Conservation (phyloP, 352 stramenopile species). For the Peronospora belbahrii region DNA sequence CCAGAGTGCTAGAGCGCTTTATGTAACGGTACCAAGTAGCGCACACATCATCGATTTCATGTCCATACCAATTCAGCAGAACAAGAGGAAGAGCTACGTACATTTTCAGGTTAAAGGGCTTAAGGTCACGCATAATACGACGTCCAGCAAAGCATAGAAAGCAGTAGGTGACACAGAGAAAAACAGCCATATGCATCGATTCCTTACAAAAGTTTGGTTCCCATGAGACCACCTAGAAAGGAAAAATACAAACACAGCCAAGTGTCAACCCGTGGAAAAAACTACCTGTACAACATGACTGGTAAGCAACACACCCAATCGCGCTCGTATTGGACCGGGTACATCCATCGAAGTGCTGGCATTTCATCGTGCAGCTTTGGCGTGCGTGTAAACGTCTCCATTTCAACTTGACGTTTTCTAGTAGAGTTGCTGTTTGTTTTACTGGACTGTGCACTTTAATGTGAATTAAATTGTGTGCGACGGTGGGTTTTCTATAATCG, state of each 20-base stretch:
- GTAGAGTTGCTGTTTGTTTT: too few species aligned
- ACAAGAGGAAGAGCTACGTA: constrained; percentile 21
- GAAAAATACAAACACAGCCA: not conserved
- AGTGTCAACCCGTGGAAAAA: constrained; percentile 2
- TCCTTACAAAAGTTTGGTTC: constrained; percentile 58
- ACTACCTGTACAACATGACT: not conserved
- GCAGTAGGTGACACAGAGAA: constrained; percentile 59
- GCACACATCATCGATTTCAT: constrained; percentile 16
- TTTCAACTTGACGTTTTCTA: constrained; percentile 2
- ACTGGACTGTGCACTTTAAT: too few species aligned
- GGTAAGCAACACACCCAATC: constrained; percentile 44
- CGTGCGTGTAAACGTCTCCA: constrained; percentile 18
- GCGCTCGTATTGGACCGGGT: constrained; percentile 68
- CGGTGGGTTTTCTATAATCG: too few species aligned
- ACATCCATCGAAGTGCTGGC: constrained; percentile 46
- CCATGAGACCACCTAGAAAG: constrained; percentile 51
- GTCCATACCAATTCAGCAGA: constrained; percentile 10
- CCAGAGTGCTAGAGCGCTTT: constrained; percentile 64
- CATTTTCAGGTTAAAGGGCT: constrained; percentile 75
- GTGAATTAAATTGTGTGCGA: too few species aligned
- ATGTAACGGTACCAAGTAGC: not conserved
- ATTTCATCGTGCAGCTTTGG: constrained; percentile 44
- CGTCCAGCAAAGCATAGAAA: constrained; percentile 70
- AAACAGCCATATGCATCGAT: constrained; percentile 49
- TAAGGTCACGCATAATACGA: constrained; percentile 70